Evolutionary conservation across 192 early-diverging fungal genomes (phyloP).

Genomic region (Coemansia sp.): DNA sequence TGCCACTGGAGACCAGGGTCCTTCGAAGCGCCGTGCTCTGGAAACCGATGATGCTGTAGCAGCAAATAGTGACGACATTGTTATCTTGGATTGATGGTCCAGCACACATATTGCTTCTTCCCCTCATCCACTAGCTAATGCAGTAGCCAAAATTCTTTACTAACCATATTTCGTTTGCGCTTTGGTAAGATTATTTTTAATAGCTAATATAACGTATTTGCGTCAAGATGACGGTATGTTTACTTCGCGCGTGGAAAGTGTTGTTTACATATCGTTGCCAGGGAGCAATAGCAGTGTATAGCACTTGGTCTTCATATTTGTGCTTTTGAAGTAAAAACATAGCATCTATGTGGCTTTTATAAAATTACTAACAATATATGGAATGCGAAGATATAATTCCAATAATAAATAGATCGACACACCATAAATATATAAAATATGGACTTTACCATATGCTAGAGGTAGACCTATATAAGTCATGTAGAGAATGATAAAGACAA

Average conservation of each 20-base stretch:
- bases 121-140: not conserved
- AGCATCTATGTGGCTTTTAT: too few relatives aligned
- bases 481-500: not conserved
- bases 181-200: not conserved
- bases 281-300: not conserved
- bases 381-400: too few relatives aligned
- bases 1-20: not conserved
- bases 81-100: not conserved
- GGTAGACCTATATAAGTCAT: not conserved
- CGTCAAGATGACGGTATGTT: not conserved
- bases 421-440: not conserved
- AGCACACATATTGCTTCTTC: too few relatives aligned
- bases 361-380: too few relatives aligned
- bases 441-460: not conserved
- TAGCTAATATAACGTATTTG: not conserved
- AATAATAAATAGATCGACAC: too few relatives aligned
- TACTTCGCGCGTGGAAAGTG: too few relatives aligned
- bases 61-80: not conserved
- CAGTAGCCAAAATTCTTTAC: not conserved
- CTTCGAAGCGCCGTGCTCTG: slow-evolving; percentile 26
- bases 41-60: slow-evolving; percentile 4
- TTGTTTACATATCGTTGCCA: too few relatives aligned
- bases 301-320: not conserved
- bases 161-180: not conserved
- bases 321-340: not conserved